These are phyloP conservation scores for Cutaneotrichosporon arboriforme DNA, from an alignment of 1,284 basidiomycete genomes.

Conservation along the genomic window DNA sequence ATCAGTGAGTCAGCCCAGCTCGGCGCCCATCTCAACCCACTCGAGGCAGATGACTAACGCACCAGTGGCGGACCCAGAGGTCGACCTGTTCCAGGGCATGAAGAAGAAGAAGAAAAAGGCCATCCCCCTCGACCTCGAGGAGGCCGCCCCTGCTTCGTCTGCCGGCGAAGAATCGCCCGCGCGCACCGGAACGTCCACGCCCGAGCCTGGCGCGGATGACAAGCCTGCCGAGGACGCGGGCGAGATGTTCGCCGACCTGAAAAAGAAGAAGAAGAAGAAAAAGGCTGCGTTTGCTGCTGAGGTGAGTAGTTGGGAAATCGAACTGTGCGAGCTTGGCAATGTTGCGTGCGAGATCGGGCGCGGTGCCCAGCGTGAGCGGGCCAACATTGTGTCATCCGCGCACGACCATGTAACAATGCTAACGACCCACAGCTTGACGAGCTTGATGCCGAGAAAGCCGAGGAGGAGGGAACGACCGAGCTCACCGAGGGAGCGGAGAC, in stretches of 20 bases:
- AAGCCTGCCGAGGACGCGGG: constrained; percentile 31
- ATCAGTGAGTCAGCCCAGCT: background rate
- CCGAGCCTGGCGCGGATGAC: constrained; percentile 25
- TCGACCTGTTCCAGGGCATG: constrained; percentile 52
- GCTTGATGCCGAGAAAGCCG: constrained; percentile 54
- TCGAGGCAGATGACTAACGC: constrained; percentile 1
- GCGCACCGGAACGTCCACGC: constrained; percentile 32
- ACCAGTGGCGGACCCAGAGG: constrained; percentile 46
- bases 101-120: constrained; percentile 54
- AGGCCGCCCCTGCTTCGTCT: constrained; percentile 31
- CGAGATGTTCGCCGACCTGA: constrained; percentile 52
- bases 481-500: constrained; percentile 59
- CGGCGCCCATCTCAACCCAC: background rate
- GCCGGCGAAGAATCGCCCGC: constrained; percentile 30
- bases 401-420: background rate
- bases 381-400: constrained; percentile 7
- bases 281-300: constrained; percentile 70
- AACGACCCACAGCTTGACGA: constrained; percentile 39
- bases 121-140: constrained; percentile 46
- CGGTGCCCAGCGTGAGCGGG: too few relatives aligned
- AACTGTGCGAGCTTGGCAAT: constrained; percentile 1
- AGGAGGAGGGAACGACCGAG: constrained; percentile 70
- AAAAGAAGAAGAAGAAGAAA: constrained; percentile 54
- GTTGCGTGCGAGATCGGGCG: background rate
- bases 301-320: constrained; percentile 27